Percentiles rank a stretch among this genome's conserved stretches.
These are phyloP conservation scores for Pseudoscleropodium purum DNA, from an alignment of 225 moss, liverwort and hornwort genomes.

Conservation along the genomic window DNA sequence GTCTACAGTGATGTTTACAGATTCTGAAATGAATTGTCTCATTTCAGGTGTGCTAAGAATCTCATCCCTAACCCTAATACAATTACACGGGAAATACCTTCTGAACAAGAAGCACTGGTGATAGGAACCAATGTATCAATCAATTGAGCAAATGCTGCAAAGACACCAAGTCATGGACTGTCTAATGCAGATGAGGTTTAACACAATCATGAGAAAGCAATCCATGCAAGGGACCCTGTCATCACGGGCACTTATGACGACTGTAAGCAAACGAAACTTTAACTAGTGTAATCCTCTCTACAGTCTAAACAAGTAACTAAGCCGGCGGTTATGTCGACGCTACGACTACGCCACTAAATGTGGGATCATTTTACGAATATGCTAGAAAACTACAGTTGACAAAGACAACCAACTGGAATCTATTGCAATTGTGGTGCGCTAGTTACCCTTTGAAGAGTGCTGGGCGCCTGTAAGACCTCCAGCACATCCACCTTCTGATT, in stretches of 20 bases:
- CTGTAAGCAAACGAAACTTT: background rate
- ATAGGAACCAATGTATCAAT: background rate
- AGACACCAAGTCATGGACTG: background rate
- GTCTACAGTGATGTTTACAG: background rate
- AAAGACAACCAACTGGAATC: background rate
- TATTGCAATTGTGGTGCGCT: conserved; percentile 41
- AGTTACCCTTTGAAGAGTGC: conserved; percentile 40
- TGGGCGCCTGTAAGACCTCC: conserved; percentile 39
- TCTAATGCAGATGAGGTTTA: background rate
- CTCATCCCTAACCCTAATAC: background rate
- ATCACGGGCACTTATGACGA: conserved; percentile 4
- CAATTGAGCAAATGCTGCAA: background rate
- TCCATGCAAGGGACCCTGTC: background rate
- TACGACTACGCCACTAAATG: background rate
- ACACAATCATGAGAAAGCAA: background rate
- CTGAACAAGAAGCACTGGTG: background rate
- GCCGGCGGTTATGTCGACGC: conserved; percentile 2
- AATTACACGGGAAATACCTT: background rate
- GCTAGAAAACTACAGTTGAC: background rate
- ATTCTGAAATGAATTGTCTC: background rate
- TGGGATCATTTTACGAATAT: background rate
- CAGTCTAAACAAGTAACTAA: conserved; percentile 7
- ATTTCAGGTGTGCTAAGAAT: background rate
- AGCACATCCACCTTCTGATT: conserved; percentile 61
- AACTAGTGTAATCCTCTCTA: background rate